Base-by-base conservation (phyloP, 2,329 filamentous ascomycete genomes). In the Fulvia fulva region DNA sequence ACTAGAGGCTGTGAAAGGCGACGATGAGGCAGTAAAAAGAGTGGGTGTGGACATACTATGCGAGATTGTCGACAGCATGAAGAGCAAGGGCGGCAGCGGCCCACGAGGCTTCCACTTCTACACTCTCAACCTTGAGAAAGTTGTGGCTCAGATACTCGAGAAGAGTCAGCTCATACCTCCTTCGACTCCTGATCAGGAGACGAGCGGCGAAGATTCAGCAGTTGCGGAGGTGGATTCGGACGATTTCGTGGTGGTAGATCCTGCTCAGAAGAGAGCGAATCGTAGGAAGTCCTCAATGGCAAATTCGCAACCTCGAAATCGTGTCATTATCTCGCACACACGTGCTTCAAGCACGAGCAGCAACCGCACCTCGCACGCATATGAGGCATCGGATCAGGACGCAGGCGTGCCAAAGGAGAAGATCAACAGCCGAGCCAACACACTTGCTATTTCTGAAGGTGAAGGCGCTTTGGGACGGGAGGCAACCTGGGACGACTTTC, bases 401-500 rank as follows among this genome's bases (percentile, higher is more conserved):
- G 91, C 90, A 5, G 89, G 87, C 19, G 77, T 92, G n/a, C 90
- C 86, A 1, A 83, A 83, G 2, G 86, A 86, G 65, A 84, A 67
- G 56, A 77, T 93, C 68, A 92, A 93, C 71, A 71, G 69, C 32
- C 84, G 92, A 53, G 87, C 88, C 57, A 93, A 92, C 72, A 94
- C 91, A 0, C 82, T 97, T 9, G 91, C 92, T 26, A 97, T 97
- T 58, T 96, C 92, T 0, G 93, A 97, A 76, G 93, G 94, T 5
- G 89, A 96, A 69, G 94, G 93, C 23, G 83, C 89, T 3, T 80
- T 97, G 6, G 94, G 93, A 11, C 84, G 94, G 51, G 93, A 97
- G 79, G 94, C 94, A 32, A 99, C 94, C 0, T 99, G 94, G 94
- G 94, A 99, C 69, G 94, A 99, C 68, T 99, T 91, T 74, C 93